Percentiles rank a stretch among this genome's conserved stretches.
Evolutionary conservation across 495 filamentous ascomycete species (phyloP).

Genomic region (Xylaria sp.): DNA sequence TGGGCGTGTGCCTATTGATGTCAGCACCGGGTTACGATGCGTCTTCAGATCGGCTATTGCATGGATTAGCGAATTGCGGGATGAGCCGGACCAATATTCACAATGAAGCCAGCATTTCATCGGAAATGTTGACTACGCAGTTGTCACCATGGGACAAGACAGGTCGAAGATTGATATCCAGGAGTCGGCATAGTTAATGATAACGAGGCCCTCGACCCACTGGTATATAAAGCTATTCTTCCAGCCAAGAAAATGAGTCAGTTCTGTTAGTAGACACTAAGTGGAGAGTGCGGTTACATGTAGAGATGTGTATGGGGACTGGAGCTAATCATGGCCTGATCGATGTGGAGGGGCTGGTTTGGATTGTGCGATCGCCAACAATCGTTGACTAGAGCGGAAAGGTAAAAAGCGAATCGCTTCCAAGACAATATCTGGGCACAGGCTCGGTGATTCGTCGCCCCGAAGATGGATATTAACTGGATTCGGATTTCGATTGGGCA

Average conservation of each 20-base stretch:
- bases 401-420: not conserved
- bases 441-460: slow-evolving; percentile 20
- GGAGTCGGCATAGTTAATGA: not conserved
- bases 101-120: slow-evolving; percentile 1
- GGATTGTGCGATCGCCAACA: slow-evolving; percentile 1
- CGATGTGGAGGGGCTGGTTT: not conserved
- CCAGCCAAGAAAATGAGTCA: not conserved
- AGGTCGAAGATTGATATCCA: not conserved
- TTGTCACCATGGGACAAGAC: not conserved
- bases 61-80: slow-evolving; percentile 13
- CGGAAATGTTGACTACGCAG: not conserved
- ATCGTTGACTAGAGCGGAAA: not conserved
- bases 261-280: not conserved
- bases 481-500: slow-evolving; percentile 19
- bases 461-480: slow-evolving; percentile 5
- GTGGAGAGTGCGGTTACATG: not conserved
- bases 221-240: not conserved
- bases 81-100: slow-evolving; percentile 22
- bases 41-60: slow-evolving; percentile 19
- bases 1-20: slow-evolving; percentile 17
- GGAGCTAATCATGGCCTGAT: not conserved
- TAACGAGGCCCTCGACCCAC: not conserved
- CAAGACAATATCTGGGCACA: slow-evolving; percentile 12
- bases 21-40: slow-evolving; percentile 23
- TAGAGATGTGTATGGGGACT: not conserved